These are phyloP conservation scores for Exophiala dermatitidis DNA, from an alignment of 2,329 filamentous ascomycete species.

Conservation along the genomic window DNA sequence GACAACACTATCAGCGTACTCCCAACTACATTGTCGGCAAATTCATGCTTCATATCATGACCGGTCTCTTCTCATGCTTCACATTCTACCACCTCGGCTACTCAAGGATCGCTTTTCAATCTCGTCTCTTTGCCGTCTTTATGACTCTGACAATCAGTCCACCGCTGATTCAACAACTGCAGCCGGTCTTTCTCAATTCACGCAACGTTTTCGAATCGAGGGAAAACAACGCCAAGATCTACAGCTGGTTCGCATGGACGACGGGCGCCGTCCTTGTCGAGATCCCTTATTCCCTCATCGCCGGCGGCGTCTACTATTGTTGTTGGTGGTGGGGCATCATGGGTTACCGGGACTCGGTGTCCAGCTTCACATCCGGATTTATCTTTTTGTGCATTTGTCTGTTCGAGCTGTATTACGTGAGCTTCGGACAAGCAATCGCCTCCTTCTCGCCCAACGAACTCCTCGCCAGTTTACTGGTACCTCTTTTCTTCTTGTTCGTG, in stretches of 20 bases:
- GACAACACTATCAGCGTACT: slow-evolving; percentile 36
- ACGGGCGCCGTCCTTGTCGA: slow-evolving; percentile 61
- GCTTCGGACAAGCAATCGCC: slow-evolving; percentile 56
- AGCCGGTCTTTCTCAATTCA: slow-evolving; percentile 62
- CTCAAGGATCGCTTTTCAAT: slow-evolving; percentile 58
- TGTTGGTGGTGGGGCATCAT: slow-evolving; percentile 57
- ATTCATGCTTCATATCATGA: slow-evolving; percentile 55
- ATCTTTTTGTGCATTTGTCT: slow-evolving; percentile 50
- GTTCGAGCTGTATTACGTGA: slow-evolving; percentile 56
- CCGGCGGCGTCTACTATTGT: slow-evolving; percentile 58
- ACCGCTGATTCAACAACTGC: slow-evolving; percentile 68
- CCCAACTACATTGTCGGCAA: slow-evolving; percentile 56
- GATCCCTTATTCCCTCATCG: slow-evolving; percentile 61
- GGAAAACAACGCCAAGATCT: slow-evolving; percentile 72
- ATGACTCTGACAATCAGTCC: slow-evolving; percentile 69
- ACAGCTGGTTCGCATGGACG: slow-evolving; percentile 66
- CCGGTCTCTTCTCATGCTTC: slow-evolving; percentile 62
- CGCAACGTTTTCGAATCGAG: slow-evolving; percentile 62
- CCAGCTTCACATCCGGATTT: slow-evolving; percentile 50
- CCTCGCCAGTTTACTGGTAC: slow-evolving; percentile 59
- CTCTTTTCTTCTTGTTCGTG: slow-evolving; percentile 62
- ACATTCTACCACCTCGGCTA: slow-evolving; percentile 60
- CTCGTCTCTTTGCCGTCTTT: slow-evolving; percentile 67
- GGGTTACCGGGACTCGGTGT: slow-evolving; percentile 50
- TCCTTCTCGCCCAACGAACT: slow-evolving; percentile 60